Evolutionary conservation across 2,329 filamentous ascomycete genomes (phyloP), one percentile per base, ranked within the genome.

Genomic region (Eutypa lata): DNA sequence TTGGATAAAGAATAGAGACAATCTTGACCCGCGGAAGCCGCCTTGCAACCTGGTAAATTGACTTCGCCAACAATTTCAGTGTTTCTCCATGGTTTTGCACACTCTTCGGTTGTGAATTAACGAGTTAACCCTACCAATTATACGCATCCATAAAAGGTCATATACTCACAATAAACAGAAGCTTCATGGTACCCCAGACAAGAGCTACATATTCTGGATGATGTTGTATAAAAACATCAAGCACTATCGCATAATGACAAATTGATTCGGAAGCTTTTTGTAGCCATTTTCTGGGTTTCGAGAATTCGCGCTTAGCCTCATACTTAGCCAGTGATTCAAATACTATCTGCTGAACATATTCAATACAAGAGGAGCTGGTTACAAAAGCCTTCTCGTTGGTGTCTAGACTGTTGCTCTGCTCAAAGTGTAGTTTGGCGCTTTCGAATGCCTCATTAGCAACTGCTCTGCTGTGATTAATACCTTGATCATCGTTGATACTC

Each of bases 201-300:
- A 68, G 48, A 3, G 64, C 56, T 3, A 61, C 59, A 40, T 67
- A 68, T 49, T 68, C 65, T 7, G 66, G 65, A 54, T 67, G 63
- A 40, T 65, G 62, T 52, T 68, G 64, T 3, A 49, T 40, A 21
- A 53, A 46, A 2, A 49, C 47, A 21, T 53, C 47, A 7, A 53
- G 31, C 3, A 49, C 21, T 14, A 35, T 46, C 13, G 40, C 51
- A 26, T 53, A 53, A 38, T 49, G 47, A 19, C 22, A 13, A 40
- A 53, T 38, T 37, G 8, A 8, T 21, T 38, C 21, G 14, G 51
- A 49, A 3, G 37, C 10, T 24, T 19, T 49, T 33, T 47, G 31
- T 2, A 51, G 33, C 42, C 49, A 51, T 42, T 42, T 42, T 8
- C 38, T 13, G 16, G 18, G 16, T 8, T 42, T 5, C 7, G 38